Evolutionary conservation across 495 filamentous ascomycete species (phyloP), one percentile per base, ranked within the genome.

Genomic region (Talaromyces ruber): DNA sequence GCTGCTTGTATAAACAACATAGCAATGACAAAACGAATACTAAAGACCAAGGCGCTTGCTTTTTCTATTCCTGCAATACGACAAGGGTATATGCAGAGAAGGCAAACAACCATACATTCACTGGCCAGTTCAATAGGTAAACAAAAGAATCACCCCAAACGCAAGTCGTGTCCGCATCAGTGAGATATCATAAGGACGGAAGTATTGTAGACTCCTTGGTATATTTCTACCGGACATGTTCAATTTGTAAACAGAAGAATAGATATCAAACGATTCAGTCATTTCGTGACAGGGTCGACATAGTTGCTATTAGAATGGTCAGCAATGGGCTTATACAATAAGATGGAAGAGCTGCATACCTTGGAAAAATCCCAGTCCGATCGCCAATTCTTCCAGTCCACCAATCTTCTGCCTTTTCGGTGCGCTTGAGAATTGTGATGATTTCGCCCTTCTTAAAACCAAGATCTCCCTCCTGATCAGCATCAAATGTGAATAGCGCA

Each of bases 381-480:
- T 82, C 80, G 16, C 85, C 86, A 59, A 89, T 83, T 58, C 80
- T 77, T 28, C 86, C 86, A 32, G 86, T 89, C 78, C 78, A 90
- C 92, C 92, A 97, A 84, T 93, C 95, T 72, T 96, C 92, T 9
- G 86, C 87, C 63, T 88, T 88, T 0, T 98, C 91, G n/a, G 94
- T 97, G 70, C 90, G 88, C 78, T 98, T 98, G 21, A 93, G 74
- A 61, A 98, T 94, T n/a, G 93, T 97, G 65, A 98, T 97, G 56
- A 98, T 76, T 34, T 98, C 94, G 21, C 94, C 94, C 79, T 98
- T 98, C 80, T 95, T 96, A 80, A 98, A 98, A 0, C 86, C 89
- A 62, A 98, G 73, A 71, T 98, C 94, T 24, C 94, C 94, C 0
- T 89, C 85, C 68, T 98, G 93, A 68, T 97, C 93, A 3, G 91